Evolutionary conservation across 176 grass and related monocot species (phyloP).

Genomic region (Oryza australiensis): DNA sequence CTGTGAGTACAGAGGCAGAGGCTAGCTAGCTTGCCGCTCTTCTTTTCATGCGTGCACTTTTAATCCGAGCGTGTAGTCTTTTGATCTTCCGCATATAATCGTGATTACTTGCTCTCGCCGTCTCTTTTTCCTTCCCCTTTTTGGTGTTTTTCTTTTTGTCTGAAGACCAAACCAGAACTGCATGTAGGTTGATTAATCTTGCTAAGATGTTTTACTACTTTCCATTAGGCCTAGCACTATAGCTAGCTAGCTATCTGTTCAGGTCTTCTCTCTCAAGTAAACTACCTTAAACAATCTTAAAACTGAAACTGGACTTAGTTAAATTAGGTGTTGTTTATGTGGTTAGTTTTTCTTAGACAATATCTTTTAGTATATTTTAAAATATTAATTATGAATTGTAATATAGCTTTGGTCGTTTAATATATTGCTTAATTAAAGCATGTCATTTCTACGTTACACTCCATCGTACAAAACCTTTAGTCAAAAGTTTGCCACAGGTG

Average conservation of each 20-base stretch:
- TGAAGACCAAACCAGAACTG: background rate
- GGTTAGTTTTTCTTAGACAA: no score
- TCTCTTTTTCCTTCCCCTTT: background rate
- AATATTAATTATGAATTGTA: no score
- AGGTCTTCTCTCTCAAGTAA: background rate
- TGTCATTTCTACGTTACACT: no score
- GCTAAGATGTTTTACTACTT: background rate
- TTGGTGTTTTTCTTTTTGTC: background rate
- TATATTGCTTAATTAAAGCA: no score
- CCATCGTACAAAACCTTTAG: no score
- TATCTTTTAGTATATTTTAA: no score
- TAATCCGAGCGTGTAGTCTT: background rate
- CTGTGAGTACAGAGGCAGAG: background rate
- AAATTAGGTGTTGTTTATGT: no score
- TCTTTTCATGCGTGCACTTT: background rate
- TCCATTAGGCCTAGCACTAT: background rate
- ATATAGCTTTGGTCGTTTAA: no score
- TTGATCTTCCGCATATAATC: no score
- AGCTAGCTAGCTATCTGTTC: background rate
- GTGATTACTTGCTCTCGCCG: background rate
- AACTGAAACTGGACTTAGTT: no score
- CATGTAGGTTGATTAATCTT: background rate
- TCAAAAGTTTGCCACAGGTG: no score
- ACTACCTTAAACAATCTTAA: no score
- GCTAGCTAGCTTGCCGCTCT: background rate